Conservation (phyloP, 108 stramenopile species). For the Cylindrotheca fusiformis region DNA sequence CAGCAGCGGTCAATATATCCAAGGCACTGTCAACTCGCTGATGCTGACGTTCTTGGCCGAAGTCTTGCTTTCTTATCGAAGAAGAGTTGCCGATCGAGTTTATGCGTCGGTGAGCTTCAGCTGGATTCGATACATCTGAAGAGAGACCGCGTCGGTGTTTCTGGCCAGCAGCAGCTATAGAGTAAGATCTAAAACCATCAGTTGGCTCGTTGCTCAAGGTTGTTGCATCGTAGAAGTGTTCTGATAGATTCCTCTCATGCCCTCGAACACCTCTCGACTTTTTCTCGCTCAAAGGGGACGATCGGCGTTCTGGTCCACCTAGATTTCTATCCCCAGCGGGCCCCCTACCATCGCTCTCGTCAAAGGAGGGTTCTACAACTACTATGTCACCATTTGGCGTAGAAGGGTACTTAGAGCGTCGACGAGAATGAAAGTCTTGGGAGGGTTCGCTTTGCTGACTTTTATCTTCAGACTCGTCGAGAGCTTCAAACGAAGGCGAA, state of each 20-base stretch:
- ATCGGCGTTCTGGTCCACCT: slow-evolving; percentile 3
- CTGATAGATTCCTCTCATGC: slow-evolving; percentile 43
- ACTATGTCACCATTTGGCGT: slow-evolving; percentile 27
- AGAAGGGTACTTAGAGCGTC: slow-evolving; percentile 5
- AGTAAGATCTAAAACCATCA: background rate
- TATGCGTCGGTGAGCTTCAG: slow-evolving; percentile 64
- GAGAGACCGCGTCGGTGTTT: slow-evolving; percentile 74
- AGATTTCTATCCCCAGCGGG: slow-evolving; percentile 12
- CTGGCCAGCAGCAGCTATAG: slow-evolving; percentile 9
- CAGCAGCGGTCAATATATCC: slow-evolving; percentile 59
- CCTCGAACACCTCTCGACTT: slow-evolving; percentile 2
- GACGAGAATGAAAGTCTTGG: background rate
- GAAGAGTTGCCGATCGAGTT: slow-evolving; percentile 60
- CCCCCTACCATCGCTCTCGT: slow-evolving; percentile 22
- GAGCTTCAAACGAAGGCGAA: slow-evolving; percentile 17
- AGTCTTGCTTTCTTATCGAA: slow-evolving; percentile 19
- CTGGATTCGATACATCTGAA: slow-evolving; percentile 52
- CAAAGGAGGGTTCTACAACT: slow-evolving; percentile 35
- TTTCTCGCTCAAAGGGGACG: slow-evolving; percentile 12
- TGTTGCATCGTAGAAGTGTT: slow-evolving; percentile 52
- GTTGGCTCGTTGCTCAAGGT: slow-evolving; percentile 15
- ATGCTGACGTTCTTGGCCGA: slow-evolving; percentile 33
- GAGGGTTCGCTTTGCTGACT: background rate
- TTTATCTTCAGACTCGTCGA: slow-evolving; percentile 4
- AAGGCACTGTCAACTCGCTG: slow-evolving; percentile 46